Percentiles rank a stretch among this genome's conserved stretches.
Conservation (phyloP, 306 rosid genomes). For the Sophora flavescens region DNA sequence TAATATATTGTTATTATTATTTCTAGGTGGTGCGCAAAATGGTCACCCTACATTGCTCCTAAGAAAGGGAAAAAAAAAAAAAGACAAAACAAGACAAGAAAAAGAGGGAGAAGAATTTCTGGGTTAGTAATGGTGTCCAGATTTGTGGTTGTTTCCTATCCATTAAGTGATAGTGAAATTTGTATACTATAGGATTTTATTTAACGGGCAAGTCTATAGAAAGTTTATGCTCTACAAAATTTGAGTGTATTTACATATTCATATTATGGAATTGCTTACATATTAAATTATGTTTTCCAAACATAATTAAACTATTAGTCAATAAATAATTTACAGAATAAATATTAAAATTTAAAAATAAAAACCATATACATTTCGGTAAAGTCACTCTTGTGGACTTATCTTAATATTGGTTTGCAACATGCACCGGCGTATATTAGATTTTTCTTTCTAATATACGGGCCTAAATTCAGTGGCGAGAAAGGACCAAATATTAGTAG, state of each 20-base stretch:
- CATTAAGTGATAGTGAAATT: conserved; percentile 40
- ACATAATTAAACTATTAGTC: too few species aligned
- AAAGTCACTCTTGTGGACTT: too few species aligned
- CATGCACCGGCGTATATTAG: too few species aligned
- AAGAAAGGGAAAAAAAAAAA: background rate
- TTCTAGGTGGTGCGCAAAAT: conserved; percentile 57
- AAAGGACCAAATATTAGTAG: too few species aligned
- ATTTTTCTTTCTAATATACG: too few species aligned
- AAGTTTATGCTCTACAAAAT: conserved; percentile 5
- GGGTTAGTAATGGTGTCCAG: conserved; percentile 32
- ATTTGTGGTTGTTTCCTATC: conserved; percentile 32
- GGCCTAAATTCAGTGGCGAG: too few species aligned
- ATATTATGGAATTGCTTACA: too few species aligned
- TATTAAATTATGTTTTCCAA: too few species aligned
- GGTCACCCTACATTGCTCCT: conserved; percentile 53
- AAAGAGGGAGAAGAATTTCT: conserved; percentile 29
- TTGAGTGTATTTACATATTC: background rate
- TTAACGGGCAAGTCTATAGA: conserved; percentile 38
- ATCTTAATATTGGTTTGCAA: too few species aligned
- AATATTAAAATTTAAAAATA: too few species aligned
- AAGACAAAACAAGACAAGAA: background rate
- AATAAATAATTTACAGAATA: too few species aligned
- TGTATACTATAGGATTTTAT: conserved; percentile 37
- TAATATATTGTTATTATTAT: background rate
- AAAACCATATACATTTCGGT: too few species aligned